Evolutionary conservation across 345 rosid genomes (phyloP).

Genomic region (Camelina laxa): DNA sequence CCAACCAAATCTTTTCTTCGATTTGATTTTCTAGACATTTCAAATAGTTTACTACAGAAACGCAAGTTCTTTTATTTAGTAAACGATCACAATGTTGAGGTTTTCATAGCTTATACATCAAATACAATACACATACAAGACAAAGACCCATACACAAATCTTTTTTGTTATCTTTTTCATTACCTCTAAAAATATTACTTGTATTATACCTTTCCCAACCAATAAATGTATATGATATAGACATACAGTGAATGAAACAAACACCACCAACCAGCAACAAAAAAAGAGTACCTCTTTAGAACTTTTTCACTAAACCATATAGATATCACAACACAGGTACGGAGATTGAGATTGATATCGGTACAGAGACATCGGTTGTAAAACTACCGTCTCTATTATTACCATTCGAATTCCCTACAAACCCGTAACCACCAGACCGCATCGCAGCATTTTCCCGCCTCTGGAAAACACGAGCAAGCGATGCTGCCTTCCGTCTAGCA

Average conservation of each 20-base stretch:
- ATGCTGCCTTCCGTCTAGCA: constrained; percentile 92
- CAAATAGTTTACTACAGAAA: not conserved
- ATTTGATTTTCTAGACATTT: not conserved
- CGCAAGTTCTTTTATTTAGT: not conserved
- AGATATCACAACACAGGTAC: constrained; percentile 46
- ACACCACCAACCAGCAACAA: constrained; percentile 28
- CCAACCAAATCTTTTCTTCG: constrained; percentile 11
- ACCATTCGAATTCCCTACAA: constrained; percentile 57
- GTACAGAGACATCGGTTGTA: constrained; percentile 67
- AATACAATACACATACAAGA: constrained; percentile 24
- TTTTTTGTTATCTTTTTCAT: not conserved
- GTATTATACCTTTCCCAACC: constrained; percentile 47
- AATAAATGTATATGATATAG: constrained; percentile 44
- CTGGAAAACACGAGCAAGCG: constrained; percentile 90
- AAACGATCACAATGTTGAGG: not conserved
- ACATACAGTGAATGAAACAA: constrained; percentile 35
- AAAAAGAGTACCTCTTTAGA: constrained; percentile 16
- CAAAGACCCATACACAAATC: constrained; percentile 14
- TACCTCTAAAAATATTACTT: not conserved
- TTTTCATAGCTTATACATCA: constrained; percentile 17
- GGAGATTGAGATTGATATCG: constrained; percentile 65
- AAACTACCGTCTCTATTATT: constrained; percentile 37
- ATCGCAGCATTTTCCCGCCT: constrained; percentile 65
- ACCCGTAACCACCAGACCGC: constrained; percentile 67
- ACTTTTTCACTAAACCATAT: not conserved